A percentile compares a stretch with the other conserved stretches of the same genome.
phyloP scores from a whole-genome alignment of 179 eudicot species.

The Heliamphora pulchella region DNA sequence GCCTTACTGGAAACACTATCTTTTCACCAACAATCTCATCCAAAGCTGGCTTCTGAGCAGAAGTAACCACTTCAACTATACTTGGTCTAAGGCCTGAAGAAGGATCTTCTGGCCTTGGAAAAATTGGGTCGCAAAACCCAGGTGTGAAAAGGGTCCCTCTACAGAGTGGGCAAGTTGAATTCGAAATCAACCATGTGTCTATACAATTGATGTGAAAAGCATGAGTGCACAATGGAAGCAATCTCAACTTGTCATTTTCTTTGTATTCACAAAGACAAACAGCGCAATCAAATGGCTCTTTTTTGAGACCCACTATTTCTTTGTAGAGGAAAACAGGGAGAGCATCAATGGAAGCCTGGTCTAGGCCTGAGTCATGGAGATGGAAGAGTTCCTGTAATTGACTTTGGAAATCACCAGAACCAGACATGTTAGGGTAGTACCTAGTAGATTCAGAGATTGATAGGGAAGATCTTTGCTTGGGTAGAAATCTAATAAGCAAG shows the following conservation, averaged over 20 bases:
- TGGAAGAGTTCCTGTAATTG: not conserved
- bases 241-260: not conserved
- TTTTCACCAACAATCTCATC: no score
- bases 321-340: no score
- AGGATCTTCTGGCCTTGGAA: not conserved
- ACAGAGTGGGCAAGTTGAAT: conserved; percentile 13
- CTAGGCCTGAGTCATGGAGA: no score
- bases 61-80: no score
- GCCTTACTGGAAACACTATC: not conserved
- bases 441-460: not conserved
- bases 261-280: not conserved
- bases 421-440: not conserved
- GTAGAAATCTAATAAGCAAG: not conserved
- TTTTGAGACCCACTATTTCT: no score
- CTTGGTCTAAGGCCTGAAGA: not conserved
- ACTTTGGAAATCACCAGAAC: not conserved
- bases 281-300: not conserved
- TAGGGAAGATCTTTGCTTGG: not conserved
- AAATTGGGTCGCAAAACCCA: not conserved
- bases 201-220: conserved; percentile 7
- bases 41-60: no score
- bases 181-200: conserved; percentile 10
- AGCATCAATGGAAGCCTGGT: no score
- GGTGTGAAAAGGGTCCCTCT: conserved; percentile 2
- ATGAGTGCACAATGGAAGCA: conserved; percentile 1